These are phyloP conservation scores for Neonectria coccinea DNA, from an alignment of 2,329 filamentous ascomycete species.

Conservation along the genomic window DNA sequence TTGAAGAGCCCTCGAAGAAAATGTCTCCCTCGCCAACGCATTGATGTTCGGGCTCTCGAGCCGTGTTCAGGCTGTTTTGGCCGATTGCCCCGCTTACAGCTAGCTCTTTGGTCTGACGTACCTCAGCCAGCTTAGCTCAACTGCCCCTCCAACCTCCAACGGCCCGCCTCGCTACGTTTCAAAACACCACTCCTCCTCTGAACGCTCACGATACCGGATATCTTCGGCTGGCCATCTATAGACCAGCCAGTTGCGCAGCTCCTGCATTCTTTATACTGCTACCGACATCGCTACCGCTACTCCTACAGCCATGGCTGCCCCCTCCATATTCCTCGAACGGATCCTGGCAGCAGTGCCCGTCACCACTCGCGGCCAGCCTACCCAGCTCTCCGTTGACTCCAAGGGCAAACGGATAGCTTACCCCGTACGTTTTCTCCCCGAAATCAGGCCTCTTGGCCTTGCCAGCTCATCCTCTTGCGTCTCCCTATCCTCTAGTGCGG, in stretches of 20 bases:
- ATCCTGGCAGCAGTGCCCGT: constrained; percentile 89
- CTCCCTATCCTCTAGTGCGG: constrained; percentile 71
- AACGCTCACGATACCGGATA: constrained; percentile 14
- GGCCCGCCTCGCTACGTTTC: background rate
- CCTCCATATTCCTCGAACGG: constrained; percentile 68
- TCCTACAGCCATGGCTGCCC: constrained; percentile 48
- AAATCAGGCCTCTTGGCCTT: background rate
- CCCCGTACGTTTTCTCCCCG: constrained; percentile 70
- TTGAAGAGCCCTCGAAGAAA: background rate
- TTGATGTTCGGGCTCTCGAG: background rate
- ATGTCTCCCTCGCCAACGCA: background rate
- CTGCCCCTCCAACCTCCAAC: constrained; percentile 33
- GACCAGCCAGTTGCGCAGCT: constrained; percentile 3
- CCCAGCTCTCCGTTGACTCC: constrained; percentile 85
- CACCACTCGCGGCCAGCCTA: constrained; percentile 87
- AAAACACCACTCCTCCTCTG: constrained; percentile 21
- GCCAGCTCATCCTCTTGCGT: constrained; percentile 5
- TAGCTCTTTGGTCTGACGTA: constrained; percentile 29
- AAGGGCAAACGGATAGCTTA: constrained; percentile 95
- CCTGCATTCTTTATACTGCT: constrained; percentile 9
- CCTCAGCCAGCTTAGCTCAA: constrained; percentile 8
- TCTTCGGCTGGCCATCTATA: constrained; percentile 7
- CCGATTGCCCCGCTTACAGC: constrained; percentile 17
- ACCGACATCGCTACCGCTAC: constrained; percentile 3
- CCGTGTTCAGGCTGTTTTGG: background rate